Conservation (phyloP, 1,139 yeast species). For the Debaryomyces singareniensis region DNA sequence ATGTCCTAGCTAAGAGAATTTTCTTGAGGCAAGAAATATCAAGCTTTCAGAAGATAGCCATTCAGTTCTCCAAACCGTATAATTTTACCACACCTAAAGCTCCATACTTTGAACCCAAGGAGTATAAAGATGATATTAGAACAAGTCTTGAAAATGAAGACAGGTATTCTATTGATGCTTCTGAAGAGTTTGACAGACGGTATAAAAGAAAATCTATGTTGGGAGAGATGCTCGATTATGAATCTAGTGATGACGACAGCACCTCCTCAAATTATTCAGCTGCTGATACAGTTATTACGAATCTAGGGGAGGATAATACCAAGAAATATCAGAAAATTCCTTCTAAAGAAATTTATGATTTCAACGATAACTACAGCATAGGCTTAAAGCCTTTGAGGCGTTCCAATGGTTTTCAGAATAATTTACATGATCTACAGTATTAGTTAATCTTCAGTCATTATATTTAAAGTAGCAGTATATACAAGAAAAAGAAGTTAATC, state of each 20-base stretch:
- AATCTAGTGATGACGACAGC: conserved; percentile 22
- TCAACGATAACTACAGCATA: background rate
- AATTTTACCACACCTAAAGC: conserved; percentile 1
- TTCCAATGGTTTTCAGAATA: background rate
- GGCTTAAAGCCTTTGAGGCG: background rate
- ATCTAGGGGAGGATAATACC: no score
- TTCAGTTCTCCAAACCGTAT: conserved; percentile 9
- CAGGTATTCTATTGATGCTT: conserved; percentile 13
- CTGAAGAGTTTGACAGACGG: conserved; percentile 16
- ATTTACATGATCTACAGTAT: background rate
- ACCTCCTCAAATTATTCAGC: conserved; percentile 2
- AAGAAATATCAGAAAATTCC: no score
- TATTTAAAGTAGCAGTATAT: conserved; percentile 8
- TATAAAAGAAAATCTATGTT: conserved; percentile 35
- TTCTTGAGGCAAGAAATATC: conserved; percentile 38
- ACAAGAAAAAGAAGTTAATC: conserved; percentile 8
- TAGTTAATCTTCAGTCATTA: background rate
- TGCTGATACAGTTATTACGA: no score
- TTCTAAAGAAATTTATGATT: background rate
- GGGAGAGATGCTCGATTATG: conserved; percentile 43
- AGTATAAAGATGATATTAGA: conserved; percentile 2
- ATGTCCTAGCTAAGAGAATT: conserved; percentile 33
- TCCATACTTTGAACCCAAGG: conserved; percentile 1
- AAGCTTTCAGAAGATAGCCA: conserved; percentile 23
- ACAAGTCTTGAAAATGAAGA: no score